A percentile compares a stretch with the other conserved stretches of the same genome.
Conservation (phyloP, 495 filamentous ascomycete species). For the Articulospora tetracladia region DNA sequence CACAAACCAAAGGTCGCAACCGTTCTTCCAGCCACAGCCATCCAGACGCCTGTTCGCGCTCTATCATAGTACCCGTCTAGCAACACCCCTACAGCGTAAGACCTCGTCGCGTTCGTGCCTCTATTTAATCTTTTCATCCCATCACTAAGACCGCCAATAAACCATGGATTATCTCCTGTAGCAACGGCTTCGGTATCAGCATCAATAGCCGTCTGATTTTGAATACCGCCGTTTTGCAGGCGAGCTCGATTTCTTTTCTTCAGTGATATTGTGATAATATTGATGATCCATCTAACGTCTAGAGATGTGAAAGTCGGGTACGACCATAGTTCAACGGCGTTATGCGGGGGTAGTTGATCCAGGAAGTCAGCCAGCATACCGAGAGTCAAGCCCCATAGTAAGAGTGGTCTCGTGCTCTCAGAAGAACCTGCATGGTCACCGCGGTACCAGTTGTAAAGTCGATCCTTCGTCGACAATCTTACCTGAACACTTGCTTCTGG, state of each 20-base stretch:
- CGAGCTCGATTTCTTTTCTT: slow-evolving; percentile 52
- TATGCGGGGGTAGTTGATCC: slow-evolving; percentile 63
- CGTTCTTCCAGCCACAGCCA: slow-evolving; percentile 41
- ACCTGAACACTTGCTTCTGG: not conserved
- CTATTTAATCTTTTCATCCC: slow-evolving; percentile 11
- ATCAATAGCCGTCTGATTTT: slow-evolving; percentile 37
- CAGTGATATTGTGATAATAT: slow-evolving; percentile 56
- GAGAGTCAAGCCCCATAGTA: slow-evolving; percentile 75
- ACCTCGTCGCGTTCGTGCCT: slow-evolving; percentile 14
- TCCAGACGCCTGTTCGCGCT: slow-evolving; percentile 53
- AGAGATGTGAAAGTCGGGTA: slow-evolving; percentile 71
- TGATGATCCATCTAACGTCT: slow-evolving; percentile 58
- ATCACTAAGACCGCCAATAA: slow-evolving; percentile 15
- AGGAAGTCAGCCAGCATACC: slow-evolving; percentile 71
- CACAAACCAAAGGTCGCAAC: slow-evolving; percentile 17
- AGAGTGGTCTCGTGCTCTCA: slow-evolving; percentile 43
- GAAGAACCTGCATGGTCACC: slow-evolving; percentile 30
- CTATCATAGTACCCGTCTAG: slow-evolving; percentile 68
- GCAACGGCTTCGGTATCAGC: slow-evolving; percentile 38
- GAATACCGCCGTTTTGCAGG: slow-evolving; percentile 33
- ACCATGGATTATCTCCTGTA: slow-evolving; percentile 19
- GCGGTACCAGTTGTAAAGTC: slow-evolving; percentile 18
- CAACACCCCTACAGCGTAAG: slow-evolving; percentile 54
- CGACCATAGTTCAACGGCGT: slow-evolving; percentile 58
- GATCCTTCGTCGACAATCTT: not conserved